Evolutionary conservation across 148 eudicot genomes (phyloP).

Genomic region (Dianthus caryophyllus): DNA sequence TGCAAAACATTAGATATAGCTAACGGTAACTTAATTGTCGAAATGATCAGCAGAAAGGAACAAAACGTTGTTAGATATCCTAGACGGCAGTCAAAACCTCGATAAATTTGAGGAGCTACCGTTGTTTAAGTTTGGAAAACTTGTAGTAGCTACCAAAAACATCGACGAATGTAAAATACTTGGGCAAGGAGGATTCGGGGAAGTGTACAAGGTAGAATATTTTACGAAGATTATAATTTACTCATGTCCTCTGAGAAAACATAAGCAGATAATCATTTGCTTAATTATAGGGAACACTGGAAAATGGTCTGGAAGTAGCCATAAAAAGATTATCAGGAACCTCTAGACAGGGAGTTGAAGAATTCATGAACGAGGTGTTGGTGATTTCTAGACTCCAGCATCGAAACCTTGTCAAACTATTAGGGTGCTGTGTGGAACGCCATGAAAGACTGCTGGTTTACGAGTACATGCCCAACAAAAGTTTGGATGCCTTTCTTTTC

Average conservation of each 20-base stretch:
- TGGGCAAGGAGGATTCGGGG: conserved; percentile 42
- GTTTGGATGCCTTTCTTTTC: conserved; percentile 47
- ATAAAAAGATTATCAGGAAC: conserved; percentile 54
- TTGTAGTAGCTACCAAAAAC: conserved; percentile 28
- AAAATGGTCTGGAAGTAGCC: conserved; percentile 39
- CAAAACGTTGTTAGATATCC: not conserved
- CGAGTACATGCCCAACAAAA: conserved; percentile 51
- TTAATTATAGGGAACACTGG: conserved; percentile 34
- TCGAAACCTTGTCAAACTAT: conserved; percentile 46
- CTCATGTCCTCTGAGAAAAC: not conserved
- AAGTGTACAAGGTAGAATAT: conserved; percentile 31
- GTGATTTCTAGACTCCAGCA: conserved; percentile 56
- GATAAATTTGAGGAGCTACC: conserved; percentile 24
- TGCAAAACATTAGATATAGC: not conserved
- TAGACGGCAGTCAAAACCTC: conserved; percentile 8
- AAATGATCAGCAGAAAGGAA: not conserved
- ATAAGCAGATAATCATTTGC: not conserved
- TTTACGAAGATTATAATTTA: not conserved
- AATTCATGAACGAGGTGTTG: conserved; percentile 48
- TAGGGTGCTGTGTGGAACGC: conserved; percentile 46
- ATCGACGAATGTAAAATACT: conserved; percentile 28
- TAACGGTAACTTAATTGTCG: conserved; percentile 4
- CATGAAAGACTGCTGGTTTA: conserved; percentile 45
- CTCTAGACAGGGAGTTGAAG: conserved; percentile 44
- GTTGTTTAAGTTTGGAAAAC: conserved; percentile 20